phyloP scores from a whole-genome alignment of 225 moss, liverwort and hornwort species.

The Neckera pumila region DNA sequence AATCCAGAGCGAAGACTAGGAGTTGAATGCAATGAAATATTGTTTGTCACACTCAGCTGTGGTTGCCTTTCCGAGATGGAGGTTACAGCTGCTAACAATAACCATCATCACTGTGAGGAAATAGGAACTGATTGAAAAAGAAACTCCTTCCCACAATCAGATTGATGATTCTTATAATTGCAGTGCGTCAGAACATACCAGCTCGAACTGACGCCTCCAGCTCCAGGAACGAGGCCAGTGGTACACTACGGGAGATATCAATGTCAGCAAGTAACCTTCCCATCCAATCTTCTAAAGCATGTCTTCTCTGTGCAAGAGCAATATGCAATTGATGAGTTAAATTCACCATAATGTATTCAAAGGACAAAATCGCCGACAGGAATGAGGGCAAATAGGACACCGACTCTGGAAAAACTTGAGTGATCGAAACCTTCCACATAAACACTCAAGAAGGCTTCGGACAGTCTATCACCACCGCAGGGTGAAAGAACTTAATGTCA shows the following conservation, averaged over 20 bases:
- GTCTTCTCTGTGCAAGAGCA: constrained; percentile 68
- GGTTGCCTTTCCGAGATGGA: constrained; percentile 64
- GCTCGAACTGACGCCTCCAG: constrained; percentile 90
- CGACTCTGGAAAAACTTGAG: not conserved
- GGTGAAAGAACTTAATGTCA: not conserved
- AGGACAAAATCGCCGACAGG: not conserved
- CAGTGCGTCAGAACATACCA: constrained; percentile 40
- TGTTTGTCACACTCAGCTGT: constrained; percentile 43
- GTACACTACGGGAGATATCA: constrained; percentile 92
- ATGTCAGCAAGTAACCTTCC: constrained; percentile 78
- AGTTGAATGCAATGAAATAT: constrained; percentile 16
- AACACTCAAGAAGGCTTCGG: not conserved
- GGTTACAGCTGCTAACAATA: constrained; percentile 35
- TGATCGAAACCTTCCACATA: not conserved
- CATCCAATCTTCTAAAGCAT: constrained; percentile 90
- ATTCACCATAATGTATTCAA: not conserved
- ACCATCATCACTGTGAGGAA: constrained; percentile 4
- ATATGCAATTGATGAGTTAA: not conserved
- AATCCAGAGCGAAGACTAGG: constrained; percentile 55
- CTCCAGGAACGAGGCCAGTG: constrained; percentile 91
- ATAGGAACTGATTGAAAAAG: not conserved
- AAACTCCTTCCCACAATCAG: not conserved
- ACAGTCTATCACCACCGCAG: not conserved
- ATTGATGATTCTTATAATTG: not conserved
- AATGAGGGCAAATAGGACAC: not conserved